These are phyloP conservation scores for Populus pruinosa DNA, from an alignment of 345 rosid genomes.

Conservation along the genomic window DNA sequence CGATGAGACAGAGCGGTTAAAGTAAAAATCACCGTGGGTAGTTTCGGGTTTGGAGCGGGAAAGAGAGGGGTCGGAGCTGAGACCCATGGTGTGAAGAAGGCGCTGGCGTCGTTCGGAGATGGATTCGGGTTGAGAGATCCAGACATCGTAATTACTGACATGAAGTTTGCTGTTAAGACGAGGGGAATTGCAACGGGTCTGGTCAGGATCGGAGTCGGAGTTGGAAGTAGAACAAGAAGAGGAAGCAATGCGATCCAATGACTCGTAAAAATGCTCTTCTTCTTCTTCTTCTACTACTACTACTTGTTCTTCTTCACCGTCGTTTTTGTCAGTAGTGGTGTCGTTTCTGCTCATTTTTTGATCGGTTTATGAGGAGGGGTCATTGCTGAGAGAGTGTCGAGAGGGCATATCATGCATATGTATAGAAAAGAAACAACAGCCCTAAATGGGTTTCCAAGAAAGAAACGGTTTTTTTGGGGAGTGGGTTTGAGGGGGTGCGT, in stretches of 20 bases:
- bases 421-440: background rate
- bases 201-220: slow-evolving; percentile 66
- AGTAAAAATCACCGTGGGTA: slow-evolving; percentile 19
- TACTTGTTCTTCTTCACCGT: slow-evolving; percentile 26
- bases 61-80: slow-evolving; percentile 43
- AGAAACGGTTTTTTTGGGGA: background rate
- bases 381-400: background rate
- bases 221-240: slow-evolving; percentile 65
- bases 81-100: slow-evolving; percentile 62
- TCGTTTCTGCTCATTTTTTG: slow-evolving; percentile 8
- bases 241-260: slow-evolving; percentile 71
- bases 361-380: background rate
- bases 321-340: background rate
- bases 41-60: slow-evolving; percentile 41
- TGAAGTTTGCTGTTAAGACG: slow-evolving; percentile 11
- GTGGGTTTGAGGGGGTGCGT: background rate
- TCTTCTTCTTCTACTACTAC: slow-evolving; percentile 36
- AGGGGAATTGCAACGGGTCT: slow-evolving; percentile 31
- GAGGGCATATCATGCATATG: slow-evolving; percentile 1
- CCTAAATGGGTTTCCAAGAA: background rate
- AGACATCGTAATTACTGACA: slow-evolving; percentile 51
- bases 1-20: slow-evolving; percentile 42
- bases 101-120: slow-evolving; percentile 70
- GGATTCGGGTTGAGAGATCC: slow-evolving; percentile 78
- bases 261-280: slow-evolving; percentile 70